These are phyloP conservation scores for Dioszegia aurantiaca DNA, from an alignment of 768 basidiomycete species.

Conservation along the genomic window DNA sequence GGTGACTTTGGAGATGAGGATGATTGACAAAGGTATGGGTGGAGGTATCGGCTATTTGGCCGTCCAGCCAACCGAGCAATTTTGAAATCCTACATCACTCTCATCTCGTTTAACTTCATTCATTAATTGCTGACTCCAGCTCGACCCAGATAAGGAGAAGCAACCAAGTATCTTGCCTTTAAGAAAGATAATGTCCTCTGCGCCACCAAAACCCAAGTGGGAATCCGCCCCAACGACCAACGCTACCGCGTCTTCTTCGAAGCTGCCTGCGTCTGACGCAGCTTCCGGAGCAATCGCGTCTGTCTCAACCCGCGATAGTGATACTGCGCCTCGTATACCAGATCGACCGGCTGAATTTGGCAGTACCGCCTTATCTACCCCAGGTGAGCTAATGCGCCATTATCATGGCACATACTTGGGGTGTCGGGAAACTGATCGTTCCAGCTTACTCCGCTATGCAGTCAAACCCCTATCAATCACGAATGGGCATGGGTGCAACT, in stretches of 20 bases:
- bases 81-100: neutral
- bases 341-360: slow-evolving; percentile 37
- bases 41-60: neutral
- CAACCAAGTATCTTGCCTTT: neutral
- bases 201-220: slow-evolving; percentile 11
- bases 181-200: slow-evolving; percentile 5
- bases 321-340: slow-evolving; percentile 27
- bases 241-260: slow-evolving; percentile 15
- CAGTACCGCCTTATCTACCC: neutral
- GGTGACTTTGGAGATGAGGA: neutral
- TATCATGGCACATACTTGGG: too few species aligned
- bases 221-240: neutral
- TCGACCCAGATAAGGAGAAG: too few species aligned
- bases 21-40: neutral
- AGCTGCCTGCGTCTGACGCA: neutral
- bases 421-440: neutral
- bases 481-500: slow-evolving; percentile 31
- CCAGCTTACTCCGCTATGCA: slow-evolving; percentile 11
- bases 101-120: too few species aligned
- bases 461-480: slow-evolving; percentile 11
- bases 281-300: neutral
- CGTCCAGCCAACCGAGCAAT: neutral
- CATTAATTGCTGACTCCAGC: too few species aligned
- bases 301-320: neutral
- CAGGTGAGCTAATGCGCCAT: slow-evolving; percentile 9